A percentile compares a stretch with the other conserved stretches of the same genome.
Evolutionary conservation across 306 rosid species (phyloP).

Genomic region (Dicorynia guianensis): DNA sequence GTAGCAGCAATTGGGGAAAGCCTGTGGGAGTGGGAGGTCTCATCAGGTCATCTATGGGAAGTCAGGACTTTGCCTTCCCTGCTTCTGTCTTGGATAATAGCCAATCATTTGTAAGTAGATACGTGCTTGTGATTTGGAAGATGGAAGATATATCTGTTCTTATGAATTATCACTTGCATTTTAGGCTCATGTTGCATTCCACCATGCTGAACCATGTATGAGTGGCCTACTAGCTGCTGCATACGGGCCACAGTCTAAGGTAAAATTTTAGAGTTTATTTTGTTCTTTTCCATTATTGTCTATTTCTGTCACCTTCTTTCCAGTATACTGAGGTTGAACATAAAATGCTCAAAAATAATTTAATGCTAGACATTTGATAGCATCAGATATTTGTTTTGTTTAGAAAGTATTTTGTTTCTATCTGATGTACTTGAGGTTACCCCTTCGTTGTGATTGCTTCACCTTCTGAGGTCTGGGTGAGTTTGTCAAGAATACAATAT

Average conservation of each 20-base stretch:
- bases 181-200: conserved; percentile 64
- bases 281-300: conserved; percentile 10
- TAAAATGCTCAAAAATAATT: neutral
- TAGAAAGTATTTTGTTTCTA: conserved; percentile 8
- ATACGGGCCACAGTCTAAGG: conserved; percentile 56
- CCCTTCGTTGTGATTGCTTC: conserved; percentile 6
- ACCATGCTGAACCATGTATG: conserved; percentile 53
- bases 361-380: neutral
- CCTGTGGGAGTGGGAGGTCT: conserved; percentile 31
- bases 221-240: conserved; percentile 52
- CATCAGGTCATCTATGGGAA: conserved; percentile 43
- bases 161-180: conserved; percentile 30
- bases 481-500: conserved; percentile 9
- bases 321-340: neutral
- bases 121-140: conserved; percentile 22
- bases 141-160: conserved; percentile 35
- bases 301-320: conserved; percentile 12
- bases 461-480: neutral
- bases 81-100: conserved; percentile 46
- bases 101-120: conserved; percentile 65
- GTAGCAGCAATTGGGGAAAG: conserved; percentile 42
- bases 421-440: conserved; percentile 9
- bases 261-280: conserved; percentile 30
- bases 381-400: neutral
- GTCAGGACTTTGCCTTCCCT: conserved; percentile 50